Base-by-base conservation (phyloP, 345 rosid genomes). In the Dipteronia sinensis region DNA sequence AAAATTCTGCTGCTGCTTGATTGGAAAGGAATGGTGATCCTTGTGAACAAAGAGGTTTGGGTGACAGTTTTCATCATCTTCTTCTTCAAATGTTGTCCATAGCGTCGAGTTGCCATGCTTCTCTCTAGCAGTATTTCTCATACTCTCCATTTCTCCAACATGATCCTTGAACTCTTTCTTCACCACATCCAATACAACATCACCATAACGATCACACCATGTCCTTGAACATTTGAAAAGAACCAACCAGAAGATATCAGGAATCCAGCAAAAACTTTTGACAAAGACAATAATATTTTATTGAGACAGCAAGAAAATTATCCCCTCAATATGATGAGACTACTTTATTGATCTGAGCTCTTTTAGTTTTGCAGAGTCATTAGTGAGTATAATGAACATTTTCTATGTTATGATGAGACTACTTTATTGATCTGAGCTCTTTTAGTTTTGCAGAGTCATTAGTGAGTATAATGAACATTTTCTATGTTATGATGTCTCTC, bases 81-180 rank as follows among this genome's bases (percentile, higher is more conserved):
- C 88, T 10, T 90, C 91, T 23, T 87, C 94, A 69, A 90, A 90
- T 1, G 90, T 88, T 6, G 88, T 85, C 97, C 97, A 90, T 42
- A 76, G 29, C 77, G 16, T 83, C 8, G 93, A 88, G 82, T 75
- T 87, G 81, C 69, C 82, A 17, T 56, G 76, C 40, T 75, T 88
- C 73, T 84, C 88, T 78, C 88, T 83, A 1, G 86, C 71, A 27
- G 83, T 87, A 70, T 88, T 84, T 80, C 85, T 68, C 85, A 72
- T 82, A 72, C 76, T 84, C 85, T 86, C 94, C 91, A 90, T 86
- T 62, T 92, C 94, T 46, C 94, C 89, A 12, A 86, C 87, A 75
- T 90, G 97, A 11, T 89, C 92, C 76, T 88, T 92, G 85, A 92
- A 90, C 85, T 92, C 97, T 76, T 89, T 88, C 86, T 92, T 90